A percentile compares a stretch with the other conserved stretches of the same genome.
Evolutionary conservation across 2,329 filamentous ascomycete genomes (phyloP).

Genomic region (Monosporascus ibericus): DNA sequence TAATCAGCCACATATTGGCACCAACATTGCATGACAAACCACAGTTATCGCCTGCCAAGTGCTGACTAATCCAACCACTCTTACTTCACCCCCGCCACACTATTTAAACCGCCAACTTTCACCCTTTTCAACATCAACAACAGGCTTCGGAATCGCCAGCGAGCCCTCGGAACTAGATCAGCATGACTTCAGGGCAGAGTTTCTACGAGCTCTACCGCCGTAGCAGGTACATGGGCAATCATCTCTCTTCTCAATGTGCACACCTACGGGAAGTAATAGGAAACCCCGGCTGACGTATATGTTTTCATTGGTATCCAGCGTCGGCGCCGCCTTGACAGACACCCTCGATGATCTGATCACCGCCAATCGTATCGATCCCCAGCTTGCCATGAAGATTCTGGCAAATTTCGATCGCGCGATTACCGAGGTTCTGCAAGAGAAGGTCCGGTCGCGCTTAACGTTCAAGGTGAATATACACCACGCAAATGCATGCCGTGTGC

Average conservation of each 20-base stretch:
- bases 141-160: not conserved
- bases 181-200: conserved; percentile 45
- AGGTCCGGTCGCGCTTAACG: conserved; percentile 81
- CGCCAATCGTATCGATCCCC: conserved; percentile 89
- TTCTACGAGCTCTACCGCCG: conserved; percentile 96
- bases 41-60: not conserved
- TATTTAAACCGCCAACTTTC: conserved; percentile 3
- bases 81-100: not conserved
- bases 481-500: not conserved
- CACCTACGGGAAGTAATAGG: conserved; percentile 4
- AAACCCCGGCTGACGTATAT: not conserved
- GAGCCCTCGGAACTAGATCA: conserved; percentile 4
- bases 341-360: conserved; percentile 96
- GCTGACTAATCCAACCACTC: conserved; percentile 3
- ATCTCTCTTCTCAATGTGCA: conserved; percentile 6
- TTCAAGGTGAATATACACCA: conserved; percentile 70
- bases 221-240: conserved; percentile 67
- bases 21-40: too few relatives aligned
- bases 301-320: conserved; percentile 47
- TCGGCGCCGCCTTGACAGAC: conserved; percentile 89
- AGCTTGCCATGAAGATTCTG: conserved; percentile 97
- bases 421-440: conserved; percentile 83
- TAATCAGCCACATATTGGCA: not conserved
- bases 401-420: conserved; percentile 92
- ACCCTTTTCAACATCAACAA: conserved; percentile 5